A percentile compares a stretch with the other conserved stretches of the same genome.
Evolutionary conservation across 352 stramenopile species (phyloP).

Genomic region (Pythium monospermum): DNA sequence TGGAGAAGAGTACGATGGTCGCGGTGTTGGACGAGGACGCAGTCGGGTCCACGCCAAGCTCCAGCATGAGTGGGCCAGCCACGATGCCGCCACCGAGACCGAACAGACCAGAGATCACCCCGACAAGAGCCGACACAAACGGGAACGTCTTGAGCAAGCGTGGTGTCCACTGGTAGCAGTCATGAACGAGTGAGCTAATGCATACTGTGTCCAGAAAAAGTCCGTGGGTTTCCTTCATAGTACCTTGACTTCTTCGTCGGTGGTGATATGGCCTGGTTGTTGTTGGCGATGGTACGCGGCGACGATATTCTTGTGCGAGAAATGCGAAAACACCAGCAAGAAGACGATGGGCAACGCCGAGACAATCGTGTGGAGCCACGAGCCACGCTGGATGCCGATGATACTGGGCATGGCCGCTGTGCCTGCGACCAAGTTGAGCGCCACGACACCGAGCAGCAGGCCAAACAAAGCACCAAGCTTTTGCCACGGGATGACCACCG

Average conservation of each 20-base stretch:
- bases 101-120: constrained; percentile 93
- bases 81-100: constrained; percentile 95
- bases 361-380: constrained; percentile 69
- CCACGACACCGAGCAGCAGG: constrained; percentile 87
- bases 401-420: constrained; percentile 84
- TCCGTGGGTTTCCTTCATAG: too few species aligned
- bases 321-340: constrained; percentile 72
- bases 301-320: constrained; percentile 47
- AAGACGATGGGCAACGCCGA: constrained; percentile 55
- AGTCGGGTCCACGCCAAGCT: constrained; percentile 85
- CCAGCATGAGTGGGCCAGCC: constrained; percentile 93
- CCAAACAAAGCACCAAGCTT: constrained; percentile 82
- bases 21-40: constrained; percentile 89
- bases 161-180: constrained; percentile 54
- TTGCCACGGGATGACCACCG: constrained; percentile 49
- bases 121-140: constrained; percentile 81
- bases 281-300: constrained; percentile 46
- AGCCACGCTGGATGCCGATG: constrained; percentile 84
- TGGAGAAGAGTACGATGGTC: constrained; percentile 64
- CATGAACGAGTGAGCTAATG: too few species aligned
- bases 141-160: constrained; percentile 84
- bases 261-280: constrained; percentile 41
- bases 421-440: constrained; percentile 92
- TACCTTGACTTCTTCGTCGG: constrained; percentile 39
- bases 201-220: too few species aligned